Evolutionary conservation across 371 early-diverging fungal species (phyloP).

Genomic region (Mucor plumbeus): DNA sequence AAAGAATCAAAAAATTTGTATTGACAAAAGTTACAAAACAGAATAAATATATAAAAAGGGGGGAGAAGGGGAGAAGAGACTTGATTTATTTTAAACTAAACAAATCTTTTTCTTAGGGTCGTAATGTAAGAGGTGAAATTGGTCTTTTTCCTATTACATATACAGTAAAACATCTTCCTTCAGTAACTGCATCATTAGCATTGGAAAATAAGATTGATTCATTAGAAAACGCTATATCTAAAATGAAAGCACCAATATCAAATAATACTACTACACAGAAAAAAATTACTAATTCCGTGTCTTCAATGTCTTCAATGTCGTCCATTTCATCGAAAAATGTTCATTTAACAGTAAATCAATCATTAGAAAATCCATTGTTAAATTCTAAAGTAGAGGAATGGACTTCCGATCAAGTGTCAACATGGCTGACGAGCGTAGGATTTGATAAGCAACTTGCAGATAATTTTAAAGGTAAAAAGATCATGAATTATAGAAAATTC

Average conservation of each 20-base stretch:
- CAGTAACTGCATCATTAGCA: conserved; percentile 2
- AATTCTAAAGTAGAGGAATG: conserved; percentile 47
- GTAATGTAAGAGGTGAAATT: conserved; percentile 65
- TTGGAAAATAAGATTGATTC: conserved; percentile 41
- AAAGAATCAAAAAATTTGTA: conserved; percentile 7
- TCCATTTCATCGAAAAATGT: conserved; percentile 21
- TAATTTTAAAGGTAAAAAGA: conserved; percentile 61
- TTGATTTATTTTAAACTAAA: background rate
- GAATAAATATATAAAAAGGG: background rate
- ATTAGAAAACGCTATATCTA: conserved; percentile 34
- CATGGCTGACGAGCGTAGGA: conserved; percentile 55
- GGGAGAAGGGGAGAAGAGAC: background rate
- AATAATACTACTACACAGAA: background rate
- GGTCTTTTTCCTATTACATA: conserved; percentile 72
- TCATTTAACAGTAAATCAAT: background rate
- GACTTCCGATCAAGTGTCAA: conserved; percentile 50
- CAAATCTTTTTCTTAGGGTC: conserved; percentile 52
- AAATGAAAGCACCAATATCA: conserved; percentile 28
- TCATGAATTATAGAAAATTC: too few species aligned
- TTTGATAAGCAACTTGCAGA: conserved; percentile 55
- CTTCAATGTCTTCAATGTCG: background rate
- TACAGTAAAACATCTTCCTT: conserved; percentile 56
- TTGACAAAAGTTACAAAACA: background rate
- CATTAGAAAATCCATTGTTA: conserved; percentile 16
- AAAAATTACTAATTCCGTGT: background rate